Evolutionary conservation across 805 yeast genomes (phyloP), one percentile per base, ranked within the genome.

Genomic region (Starmerella apicola): DNA sequence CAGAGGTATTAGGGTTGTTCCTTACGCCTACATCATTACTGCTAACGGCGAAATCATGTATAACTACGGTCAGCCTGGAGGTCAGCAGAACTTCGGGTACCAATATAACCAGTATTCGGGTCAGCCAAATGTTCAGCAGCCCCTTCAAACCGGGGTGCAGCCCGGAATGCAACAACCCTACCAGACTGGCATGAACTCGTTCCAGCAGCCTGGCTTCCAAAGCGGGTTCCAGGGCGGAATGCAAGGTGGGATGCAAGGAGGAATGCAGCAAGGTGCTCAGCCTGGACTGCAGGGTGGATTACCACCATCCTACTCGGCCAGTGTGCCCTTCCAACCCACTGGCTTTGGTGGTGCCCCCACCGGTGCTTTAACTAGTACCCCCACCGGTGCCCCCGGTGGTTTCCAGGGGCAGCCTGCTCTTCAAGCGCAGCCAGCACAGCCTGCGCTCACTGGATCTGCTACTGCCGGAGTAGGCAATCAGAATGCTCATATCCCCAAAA

Each of bases 401-500:
- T 10, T 10, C 30, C n/a, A 12, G n/a, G n/a, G n/a, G 30, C 30
- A 27, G 17, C n/a, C 10, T 7, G 30, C 15, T 8, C 30, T 17
- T 6, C 30, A 27, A 13, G 7, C 7, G 17, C n/a, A 12, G 15
- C 10, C 8, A 6, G 8, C 15, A 6, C 30, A 27, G 30, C 30
- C 30, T 7, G 17, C 17, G 7, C 17, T 17, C 15, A 27, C 30
- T 8, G 30, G 30, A 12, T 7, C 7, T 12, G 30, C 30, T 7
- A 15, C n/a, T 12, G 15, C 17, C 17, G 37, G 37, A 29, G 18
- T 16, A 16, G 74, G 73, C 37, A 36, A 45, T 17, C 34, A 30
- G 33, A 34, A 29, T 20, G 40, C 39, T 12, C 36, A 30, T 33
- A 39, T 59, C 38, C 63, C 63, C 18, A 46, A 36, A 34, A 81